Conservation (phyloP, 495 filamentous ascomycete species). For the Aspergillus haitiensis region DNA sequence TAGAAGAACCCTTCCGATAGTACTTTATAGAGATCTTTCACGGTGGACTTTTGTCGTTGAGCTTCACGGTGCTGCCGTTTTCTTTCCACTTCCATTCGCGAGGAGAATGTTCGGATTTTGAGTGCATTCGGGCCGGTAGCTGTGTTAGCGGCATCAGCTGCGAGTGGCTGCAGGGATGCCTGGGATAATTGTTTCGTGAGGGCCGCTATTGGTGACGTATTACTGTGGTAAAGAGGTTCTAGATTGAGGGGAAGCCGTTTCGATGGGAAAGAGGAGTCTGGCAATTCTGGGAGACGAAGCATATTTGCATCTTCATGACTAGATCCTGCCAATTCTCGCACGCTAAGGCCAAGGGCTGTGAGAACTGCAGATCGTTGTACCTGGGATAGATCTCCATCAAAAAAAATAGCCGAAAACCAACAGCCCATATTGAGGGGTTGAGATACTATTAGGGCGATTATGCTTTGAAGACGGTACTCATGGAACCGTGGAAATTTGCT, state of each 20-base stretch:
- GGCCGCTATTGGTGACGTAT: constrained; percentile 57
- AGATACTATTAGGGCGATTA: constrained; percentile 79
- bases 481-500: constrained; percentile 60
- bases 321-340: constrained; percentile 84
- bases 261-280: constrained; percentile 64
- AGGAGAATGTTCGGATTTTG: constrained; percentile 79
- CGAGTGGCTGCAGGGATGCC: constrained; percentile 75
- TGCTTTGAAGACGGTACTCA: constrained; percentile 73
- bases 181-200: constrained; percentile 63
- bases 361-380: constrained; percentile 79
- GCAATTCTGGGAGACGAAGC: constrained; percentile 37
- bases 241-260: constrained; percentile 63
- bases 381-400: constrained; percentile 87
- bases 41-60: constrained; percentile 52
- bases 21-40: constrained; percentile 73
- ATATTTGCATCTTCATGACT: constrained; percentile 59
- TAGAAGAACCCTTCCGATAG: constrained; percentile 80
- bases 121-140: constrained; percentile 76
- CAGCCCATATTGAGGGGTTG: constrained; percentile 74
- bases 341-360: constrained; percentile 75
- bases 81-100: constrained; percentile 66
- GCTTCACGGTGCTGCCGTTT: constrained; percentile 54
- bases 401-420: constrained; percentile 83
- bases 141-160: constrained; percentile 63
- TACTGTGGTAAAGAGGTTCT: constrained; percentile 49